Conservation (phyloP, 2,329 filamentous ascomycete genomes). For the Paracorniculantispora psalliotae region DNA sequence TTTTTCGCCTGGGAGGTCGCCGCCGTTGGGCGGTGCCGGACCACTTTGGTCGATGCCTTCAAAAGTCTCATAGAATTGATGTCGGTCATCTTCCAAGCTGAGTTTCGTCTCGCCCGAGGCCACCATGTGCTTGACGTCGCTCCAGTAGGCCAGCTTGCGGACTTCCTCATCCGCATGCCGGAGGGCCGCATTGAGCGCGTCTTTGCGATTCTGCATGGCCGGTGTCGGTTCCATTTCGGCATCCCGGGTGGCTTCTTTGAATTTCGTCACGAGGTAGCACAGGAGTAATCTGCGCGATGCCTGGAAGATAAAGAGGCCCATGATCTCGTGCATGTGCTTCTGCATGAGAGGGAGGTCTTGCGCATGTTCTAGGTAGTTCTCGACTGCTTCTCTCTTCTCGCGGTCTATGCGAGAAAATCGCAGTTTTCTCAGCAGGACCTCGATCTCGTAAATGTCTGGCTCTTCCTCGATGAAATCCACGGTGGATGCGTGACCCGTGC, state of each 20-base stretch:
- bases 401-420: slow-evolving; percentile 74
- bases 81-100: slow-evolving; percentile 35
- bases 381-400: slow-evolving; percentile 81
- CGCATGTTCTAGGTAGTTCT: slow-evolving; percentile 74
- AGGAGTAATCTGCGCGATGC: slow-evolving; percentile 65
- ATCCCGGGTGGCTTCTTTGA: slow-evolving; percentile 7
- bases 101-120: slow-evolving; percentile 43
- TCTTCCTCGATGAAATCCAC: slow-evolving; percentile 52
- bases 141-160: slow-evolving; percentile 79
- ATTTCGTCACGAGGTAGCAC: slow-evolving; percentile 11
- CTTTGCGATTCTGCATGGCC: slow-evolving; percentile 39
- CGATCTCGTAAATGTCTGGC: slow-evolving; percentile 56
- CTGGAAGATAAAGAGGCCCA: slow-evolving; percentile 85
- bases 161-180: slow-evolving; percentile 77
- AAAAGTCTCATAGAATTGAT: slow-evolving; percentile 37
- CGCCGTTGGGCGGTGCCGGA: slow-evolving; percentile 32
- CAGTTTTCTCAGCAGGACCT: slow-evolving; percentile 63
- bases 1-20: slow-evolving; percentile 19
- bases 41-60: slow-evolving; percentile 51
- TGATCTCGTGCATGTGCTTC: slow-evolving; percentile 75
- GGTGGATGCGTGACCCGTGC: slow-evolving; percentile 31
- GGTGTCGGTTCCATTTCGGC: neutral
- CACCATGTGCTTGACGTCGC: slow-evolving; percentile 69
- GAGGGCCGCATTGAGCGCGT: slow-evolving; percentile 69
- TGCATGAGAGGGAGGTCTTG: slow-evolving; percentile 73